phyloP scores from a whole-genome alignment of 1,284 basidiomycete species.

The Leccinum subrobustum region DNA sequence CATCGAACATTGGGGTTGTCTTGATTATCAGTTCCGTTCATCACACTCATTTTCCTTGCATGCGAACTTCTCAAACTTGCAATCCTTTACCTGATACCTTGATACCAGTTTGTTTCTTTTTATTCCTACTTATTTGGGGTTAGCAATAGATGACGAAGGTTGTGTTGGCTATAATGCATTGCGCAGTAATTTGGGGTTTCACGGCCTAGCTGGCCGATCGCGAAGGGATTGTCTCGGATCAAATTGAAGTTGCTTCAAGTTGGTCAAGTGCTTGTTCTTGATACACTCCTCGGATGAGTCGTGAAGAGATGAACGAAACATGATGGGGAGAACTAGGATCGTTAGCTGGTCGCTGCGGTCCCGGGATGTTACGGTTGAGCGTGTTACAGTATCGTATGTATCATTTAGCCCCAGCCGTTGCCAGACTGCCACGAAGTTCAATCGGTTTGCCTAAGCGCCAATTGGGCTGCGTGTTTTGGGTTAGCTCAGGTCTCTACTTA shows the following conservation, averaged over 20 bases:
- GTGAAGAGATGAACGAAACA: not conserved
- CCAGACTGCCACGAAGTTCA: not conserved
- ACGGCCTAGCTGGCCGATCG: not conserved
- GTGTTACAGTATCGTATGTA: not conserved
- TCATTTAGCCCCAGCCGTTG: not conserved
- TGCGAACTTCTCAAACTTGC: not conserved
- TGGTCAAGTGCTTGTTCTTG: too few species aligned
- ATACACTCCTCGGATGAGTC: not conserved
- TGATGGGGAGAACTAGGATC: not conserved
- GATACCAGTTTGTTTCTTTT: conserved; percentile 8
- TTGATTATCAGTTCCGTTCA: not conserved
- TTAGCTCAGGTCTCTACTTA: too few species aligned
- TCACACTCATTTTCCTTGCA: not conserved
- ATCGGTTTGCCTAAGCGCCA: too few species aligned
- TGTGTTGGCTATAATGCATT: not conserved
- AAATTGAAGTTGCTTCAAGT: not conserved
- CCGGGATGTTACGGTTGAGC: not conserved
- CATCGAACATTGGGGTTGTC: not conserved
- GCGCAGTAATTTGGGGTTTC: not conserved
- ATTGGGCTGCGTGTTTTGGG: too few species aligned
- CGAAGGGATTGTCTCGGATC: not conserved
- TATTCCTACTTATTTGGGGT: not conserved
- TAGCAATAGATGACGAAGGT: not conserved
- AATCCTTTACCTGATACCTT: not conserved
- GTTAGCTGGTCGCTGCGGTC: not conserved